phyloP scores from a whole-genome alignment of 306 rosid species.

The Cercis canadensis region DNA sequence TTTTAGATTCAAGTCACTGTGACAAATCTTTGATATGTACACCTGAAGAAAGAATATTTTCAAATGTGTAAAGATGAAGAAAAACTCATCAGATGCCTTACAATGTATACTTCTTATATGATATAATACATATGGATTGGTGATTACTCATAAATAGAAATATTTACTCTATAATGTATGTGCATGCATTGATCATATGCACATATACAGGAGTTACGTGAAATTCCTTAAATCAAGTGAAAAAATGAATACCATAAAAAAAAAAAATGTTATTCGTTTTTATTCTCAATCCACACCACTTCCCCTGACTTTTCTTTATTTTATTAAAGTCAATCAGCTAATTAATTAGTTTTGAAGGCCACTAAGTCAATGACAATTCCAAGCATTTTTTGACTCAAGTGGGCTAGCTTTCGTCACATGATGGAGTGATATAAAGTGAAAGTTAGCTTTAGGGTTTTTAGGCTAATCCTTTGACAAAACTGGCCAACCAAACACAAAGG shows the following conservation, averaged over 20 bases:
- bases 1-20: no score
- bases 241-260: not conserved
- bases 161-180: no score
- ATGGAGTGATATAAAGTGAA: not conserved
- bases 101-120: no score
- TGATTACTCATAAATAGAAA: no score
- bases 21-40: no score
- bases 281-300: conserved; percentile 39
- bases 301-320: conserved; percentile 1
- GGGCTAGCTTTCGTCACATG: conserved; percentile 26
- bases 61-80: no score
- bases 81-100: no score
- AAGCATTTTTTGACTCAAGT: conserved; percentile 19
- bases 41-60: no score
- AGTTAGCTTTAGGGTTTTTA: not conserved
- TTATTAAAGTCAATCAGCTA: conserved; percentile 10
- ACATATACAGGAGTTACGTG: no score
- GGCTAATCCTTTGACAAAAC: conserved; percentile 36
- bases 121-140: no score
- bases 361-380: not conserved
- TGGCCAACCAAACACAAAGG: conserved; percentile 39
- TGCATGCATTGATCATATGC: no score
- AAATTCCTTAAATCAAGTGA: conserved; percentile 9
- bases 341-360: not conserved
- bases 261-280: not conserved